These are phyloP conservation scores for Peniophora sp. DNA, from an alignment of 1,284 basidiomycete genomes.

Conservation along the genomic window DNA sequence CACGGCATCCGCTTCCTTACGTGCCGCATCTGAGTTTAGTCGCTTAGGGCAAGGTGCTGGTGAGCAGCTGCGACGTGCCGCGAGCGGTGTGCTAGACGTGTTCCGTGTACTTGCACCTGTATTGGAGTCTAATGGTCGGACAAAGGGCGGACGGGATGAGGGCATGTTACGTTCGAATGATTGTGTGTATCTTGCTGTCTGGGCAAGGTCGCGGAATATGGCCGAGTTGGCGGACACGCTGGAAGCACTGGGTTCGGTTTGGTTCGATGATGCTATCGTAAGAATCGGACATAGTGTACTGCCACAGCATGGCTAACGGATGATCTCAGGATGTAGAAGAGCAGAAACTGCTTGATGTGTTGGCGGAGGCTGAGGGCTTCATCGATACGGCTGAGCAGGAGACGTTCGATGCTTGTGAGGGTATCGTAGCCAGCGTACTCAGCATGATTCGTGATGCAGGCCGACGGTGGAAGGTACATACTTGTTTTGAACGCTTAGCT, in stretches of 20 bases:
- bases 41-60: constrained; percentile 27
- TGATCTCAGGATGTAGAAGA: constrained; percentile 34
- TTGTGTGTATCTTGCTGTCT: constrained; percentile 60
- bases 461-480: constrained; percentile 66
- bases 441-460: constrained; percentile 61
- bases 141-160: constrained; percentile 23
- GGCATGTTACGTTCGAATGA: constrained; percentile 86
- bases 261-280: constrained; percentile 64
- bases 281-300: constrained; percentile 18
- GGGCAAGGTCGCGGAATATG: constrained; percentile 28
- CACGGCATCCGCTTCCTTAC: constrained; percentile 7
- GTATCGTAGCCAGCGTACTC: constrained; percentile 58
- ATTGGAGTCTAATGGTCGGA: too few relatives aligned
- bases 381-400: constrained; percentile 65
- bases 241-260: constrained; percentile 49
- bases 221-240: constrained; percentile 24
- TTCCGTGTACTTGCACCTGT: constrained; percentile 76
- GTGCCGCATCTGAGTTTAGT: constrained; percentile 7
- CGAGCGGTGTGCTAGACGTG: constrained; percentile 69
- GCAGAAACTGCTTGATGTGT: constrained; percentile 30
- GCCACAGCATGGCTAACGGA: neutral
- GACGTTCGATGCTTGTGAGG: constrained; percentile 74
- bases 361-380: constrained; percentile 69
- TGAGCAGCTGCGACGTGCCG: constrained; percentile 48
- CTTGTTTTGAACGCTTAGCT: neutral